Percentiles rank a stretch among this genome's conserved stretches.
These are phyloP conservation scores for Protea cynaroides DNA, from an alignment of 164 flowering plant genomes.

Conservation along the genomic window DNA sequence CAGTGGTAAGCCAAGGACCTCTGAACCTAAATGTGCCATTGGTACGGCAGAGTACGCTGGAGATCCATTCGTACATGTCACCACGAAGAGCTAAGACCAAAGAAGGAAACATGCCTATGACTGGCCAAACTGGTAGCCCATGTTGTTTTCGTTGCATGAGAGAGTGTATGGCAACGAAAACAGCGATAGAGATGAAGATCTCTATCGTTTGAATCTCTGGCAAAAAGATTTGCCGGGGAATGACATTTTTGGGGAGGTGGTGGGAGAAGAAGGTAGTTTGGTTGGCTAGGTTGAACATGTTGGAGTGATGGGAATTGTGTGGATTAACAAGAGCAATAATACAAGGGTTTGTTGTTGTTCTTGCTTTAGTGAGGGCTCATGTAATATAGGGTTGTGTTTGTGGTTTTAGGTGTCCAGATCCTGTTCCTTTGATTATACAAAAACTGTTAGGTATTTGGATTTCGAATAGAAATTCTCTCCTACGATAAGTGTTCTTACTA, in stretches of 20 bases:
- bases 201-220: conserved; percentile 51
- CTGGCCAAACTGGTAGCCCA: conserved; percentile 80
- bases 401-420: too few relatives aligned
- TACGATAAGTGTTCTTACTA: too few relatives aligned
- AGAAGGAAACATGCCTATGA: conserved; percentile 85
- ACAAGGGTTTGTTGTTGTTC: not conserved
- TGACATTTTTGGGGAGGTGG: not conserved
- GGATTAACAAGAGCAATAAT: not conserved
- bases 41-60: conserved; percentile 34
- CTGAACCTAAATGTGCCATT: conserved; percentile 61
- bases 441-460: too few relatives aligned
- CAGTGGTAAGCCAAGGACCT: conserved; percentile 65
- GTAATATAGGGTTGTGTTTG: conserved; percentile 26
- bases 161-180: conserved; percentile 52
- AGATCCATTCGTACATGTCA: conserved; percentile 66
- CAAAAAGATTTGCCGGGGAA: conserved; percentile 19
- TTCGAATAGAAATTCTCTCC: too few relatives aligned
- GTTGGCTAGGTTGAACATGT: conserved; percentile 16
- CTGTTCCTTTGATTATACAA: too few relatives aligned
- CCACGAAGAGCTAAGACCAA: conserved; percentile 31
- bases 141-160: conserved; percentile 45
- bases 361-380: conserved; percentile 6
- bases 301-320: too few relatives aligned
- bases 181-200: conserved; percentile 40
- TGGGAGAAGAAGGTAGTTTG: conserved; percentile 14